phyloP scores from a whole-genome alignment of 441 rosid genomes.

The Erodium trifolium region DNA sequence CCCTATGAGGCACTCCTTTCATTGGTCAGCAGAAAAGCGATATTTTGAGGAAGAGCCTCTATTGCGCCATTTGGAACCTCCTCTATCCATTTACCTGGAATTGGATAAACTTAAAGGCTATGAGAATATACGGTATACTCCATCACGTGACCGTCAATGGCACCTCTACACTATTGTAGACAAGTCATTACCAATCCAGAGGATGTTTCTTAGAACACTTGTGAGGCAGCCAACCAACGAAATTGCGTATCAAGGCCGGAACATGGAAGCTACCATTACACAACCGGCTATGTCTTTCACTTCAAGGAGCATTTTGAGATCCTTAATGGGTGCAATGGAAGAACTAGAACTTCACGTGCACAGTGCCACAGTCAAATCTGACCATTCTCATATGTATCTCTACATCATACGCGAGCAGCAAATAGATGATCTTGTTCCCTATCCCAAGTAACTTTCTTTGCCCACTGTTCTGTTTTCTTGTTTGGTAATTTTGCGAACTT shows the following conservation, averaged over 20 bases:
- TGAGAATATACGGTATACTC: constrained; percentile 58
- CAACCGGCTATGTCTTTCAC: constrained; percentile 58
- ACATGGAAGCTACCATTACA: constrained; percentile 34
- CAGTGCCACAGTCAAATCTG: constrained; percentile 70
- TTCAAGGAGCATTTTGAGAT: constrained; percentile 77
- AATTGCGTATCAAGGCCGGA: constrained; percentile 53
- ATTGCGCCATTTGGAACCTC: constrained; percentile 95
- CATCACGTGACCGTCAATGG: constrained; percentile 93
- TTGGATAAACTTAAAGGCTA: constrained; percentile 96
- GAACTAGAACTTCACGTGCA: constrained; percentile 94
- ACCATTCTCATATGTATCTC: constrained; percentile 95
- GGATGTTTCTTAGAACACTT: constrained; percentile 97
- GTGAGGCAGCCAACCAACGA: constrained; percentile 82
- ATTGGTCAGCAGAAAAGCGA: constrained; percentile 76
- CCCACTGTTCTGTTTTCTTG: constrained; percentile 13
- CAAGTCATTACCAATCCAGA: constrained; percentile 66
- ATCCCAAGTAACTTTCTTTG: constrained; percentile 49
- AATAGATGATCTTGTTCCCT: constrained; percentile 83
- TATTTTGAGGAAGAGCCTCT: constrained; percentile 88
- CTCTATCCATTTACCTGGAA: constrained; percentile 90
- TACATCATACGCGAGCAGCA: constrained; percentile 81
- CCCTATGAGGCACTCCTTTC: constrained; percentile 97
- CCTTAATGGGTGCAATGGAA: constrained; percentile 92
- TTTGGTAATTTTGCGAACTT: constrained; percentile 13
- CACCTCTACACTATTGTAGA: constrained; percentile 82